Percentiles rank a stretch among this genome's conserved stretches.
These are phyloP conservation scores for Graphilbum sp. DNA, from an alignment of 2,329 filamentous ascomycete genomes.

Conservation along the genomic window DNA sequence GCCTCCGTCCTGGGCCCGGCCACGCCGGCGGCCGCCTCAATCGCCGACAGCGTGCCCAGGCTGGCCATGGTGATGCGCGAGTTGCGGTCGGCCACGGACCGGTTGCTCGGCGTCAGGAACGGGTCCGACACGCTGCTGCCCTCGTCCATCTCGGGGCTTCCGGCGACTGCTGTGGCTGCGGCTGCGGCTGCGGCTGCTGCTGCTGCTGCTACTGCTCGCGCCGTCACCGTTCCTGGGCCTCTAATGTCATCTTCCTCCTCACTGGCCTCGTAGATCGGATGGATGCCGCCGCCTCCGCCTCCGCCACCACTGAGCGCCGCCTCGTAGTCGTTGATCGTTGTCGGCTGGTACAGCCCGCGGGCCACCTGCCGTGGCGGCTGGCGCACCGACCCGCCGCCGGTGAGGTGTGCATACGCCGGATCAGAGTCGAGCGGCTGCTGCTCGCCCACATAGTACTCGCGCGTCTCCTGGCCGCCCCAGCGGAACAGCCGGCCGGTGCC, in stretches of 20 bases:
- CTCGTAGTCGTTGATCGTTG: constrained; percentile 15
- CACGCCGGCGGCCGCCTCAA: not conserved
- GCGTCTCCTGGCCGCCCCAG: constrained; percentile 11
- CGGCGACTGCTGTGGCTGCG: not conserved
- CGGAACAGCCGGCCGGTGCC: constrained; percentile 13
- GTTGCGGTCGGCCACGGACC: not conserved
- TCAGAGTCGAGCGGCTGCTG: too few species aligned
- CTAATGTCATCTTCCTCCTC: constrained; percentile 4
- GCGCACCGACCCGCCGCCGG: constrained; percentile 7
- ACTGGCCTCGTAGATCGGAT: constrained; percentile 36
- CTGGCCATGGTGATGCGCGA: not conserved
- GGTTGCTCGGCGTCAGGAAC: constrained; percentile 5
- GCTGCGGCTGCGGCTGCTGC: not conserved
- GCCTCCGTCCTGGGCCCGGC: constrained; percentile 3
- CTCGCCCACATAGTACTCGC: not conserved
- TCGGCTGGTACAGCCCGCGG: constrained; percentile 20
- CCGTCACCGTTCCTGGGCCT: not conserved
- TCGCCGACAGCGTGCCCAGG: not conserved
- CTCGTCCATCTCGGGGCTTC: constrained; percentile 13
- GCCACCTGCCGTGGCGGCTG: constrained; percentile 15
- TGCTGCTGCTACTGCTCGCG: not conserved
- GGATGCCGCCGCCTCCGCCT: constrained; percentile 25
- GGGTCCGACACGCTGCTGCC: constrained; percentile 2
- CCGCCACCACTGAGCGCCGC: not conserved
- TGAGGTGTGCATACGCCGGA: too few species aligned